Evolutionary conservation across 805 yeast genomes (phyloP).

Genomic region (Sugiyamaella americana): DNA sequence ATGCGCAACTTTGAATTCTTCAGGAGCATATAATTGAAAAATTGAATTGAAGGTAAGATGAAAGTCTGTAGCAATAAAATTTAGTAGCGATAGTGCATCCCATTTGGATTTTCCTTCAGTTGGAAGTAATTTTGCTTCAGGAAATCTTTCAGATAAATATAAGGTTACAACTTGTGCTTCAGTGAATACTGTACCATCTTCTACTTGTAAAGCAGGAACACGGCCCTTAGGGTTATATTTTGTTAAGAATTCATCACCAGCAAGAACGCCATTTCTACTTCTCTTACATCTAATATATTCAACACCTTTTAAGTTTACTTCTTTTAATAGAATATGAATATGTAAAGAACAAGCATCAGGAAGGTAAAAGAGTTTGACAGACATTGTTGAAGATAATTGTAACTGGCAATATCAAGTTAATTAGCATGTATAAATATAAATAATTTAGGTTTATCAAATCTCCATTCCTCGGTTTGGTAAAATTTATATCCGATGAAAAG

Average conservation of each 20-base stretch:
- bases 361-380: slow-evolving; percentile 8
- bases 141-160: slow-evolving; percentile 6
- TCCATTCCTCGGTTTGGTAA: no score
- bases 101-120: background rate
- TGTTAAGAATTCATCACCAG: slow-evolving; percentile 2
- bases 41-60: background rate
- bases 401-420: no score
- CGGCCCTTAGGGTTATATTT: slow-evolving; percentile 13
- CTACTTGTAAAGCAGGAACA: slow-evolving; percentile 15
- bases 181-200: slow-evolving; percentile 11
- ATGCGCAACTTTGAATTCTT: slow-evolving; percentile 3
- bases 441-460: no score
- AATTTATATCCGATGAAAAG: no score
- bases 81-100: background rate
- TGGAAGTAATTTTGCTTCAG: slow-evolving; percentile 7
- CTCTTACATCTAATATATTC: slow-evolving; percentile 3
- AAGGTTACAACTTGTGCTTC: slow-evolving; percentile 10
- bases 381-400: no score
- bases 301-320: slow-evolving; percentile 7
- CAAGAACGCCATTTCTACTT: slow-evolving; percentile 3
- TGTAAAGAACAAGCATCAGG: slow-evolving; percentile 14
- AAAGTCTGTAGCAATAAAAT: background rate
- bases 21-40: background rate
- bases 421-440: no score
- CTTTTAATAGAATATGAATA: slow-evolving; percentile 10